Percentiles rank a stretch among this genome's conserved stretches.
Conservation (phyloP, 2,329 filamentous ascomycete species). For the Colletotrichum trifolii region DNA sequence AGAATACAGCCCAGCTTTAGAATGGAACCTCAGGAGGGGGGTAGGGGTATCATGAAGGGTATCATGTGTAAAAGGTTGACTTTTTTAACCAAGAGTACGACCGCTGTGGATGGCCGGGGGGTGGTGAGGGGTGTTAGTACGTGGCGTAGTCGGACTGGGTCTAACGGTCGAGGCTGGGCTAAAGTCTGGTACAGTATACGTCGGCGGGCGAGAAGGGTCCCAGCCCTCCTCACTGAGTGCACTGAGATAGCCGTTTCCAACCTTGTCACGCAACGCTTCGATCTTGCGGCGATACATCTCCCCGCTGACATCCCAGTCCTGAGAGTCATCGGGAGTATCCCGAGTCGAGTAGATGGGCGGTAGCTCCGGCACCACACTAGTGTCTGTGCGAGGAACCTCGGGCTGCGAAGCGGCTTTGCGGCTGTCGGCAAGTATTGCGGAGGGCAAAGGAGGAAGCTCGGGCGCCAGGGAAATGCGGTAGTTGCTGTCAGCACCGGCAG, state of each 20-base stretch:
- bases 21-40: constrained; percentile 34
- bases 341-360: constrained; percentile 46
- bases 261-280: constrained; percentile 84
- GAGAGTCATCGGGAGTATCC: constrained; percentile 46
- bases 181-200: constrained; percentile 54
- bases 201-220: constrained; percentile 56
- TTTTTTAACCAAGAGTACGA: constrained; percentile 59
- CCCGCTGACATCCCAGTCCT: constrained; percentile 75
- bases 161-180: constrained; percentile 50
- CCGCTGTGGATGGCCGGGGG: constrained; percentile 65
- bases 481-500: constrained; percentile 45
- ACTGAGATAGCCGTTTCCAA: constrained; percentile 88
- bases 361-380: constrained; percentile 48
- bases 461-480: constrained; percentile 58
- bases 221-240: constrained; percentile 83
- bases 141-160: constrained; percentile 48
- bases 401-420: constrained; percentile 45
- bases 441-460: constrained; percentile 48
- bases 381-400: constrained; percentile 53
- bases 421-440: constrained; percentile 46
- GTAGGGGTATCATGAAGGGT: constrained; percentile 41
- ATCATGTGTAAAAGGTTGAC: constrained; percentile 35
- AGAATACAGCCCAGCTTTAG: constrained; percentile 33
- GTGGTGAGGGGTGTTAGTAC: constrained; percentile 45
- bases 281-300: constrained; percentile 90